Evolutionary conservation across 106 monocot genomes (phyloP).

Genomic region (Apostasia shenzhenica): DNA sequence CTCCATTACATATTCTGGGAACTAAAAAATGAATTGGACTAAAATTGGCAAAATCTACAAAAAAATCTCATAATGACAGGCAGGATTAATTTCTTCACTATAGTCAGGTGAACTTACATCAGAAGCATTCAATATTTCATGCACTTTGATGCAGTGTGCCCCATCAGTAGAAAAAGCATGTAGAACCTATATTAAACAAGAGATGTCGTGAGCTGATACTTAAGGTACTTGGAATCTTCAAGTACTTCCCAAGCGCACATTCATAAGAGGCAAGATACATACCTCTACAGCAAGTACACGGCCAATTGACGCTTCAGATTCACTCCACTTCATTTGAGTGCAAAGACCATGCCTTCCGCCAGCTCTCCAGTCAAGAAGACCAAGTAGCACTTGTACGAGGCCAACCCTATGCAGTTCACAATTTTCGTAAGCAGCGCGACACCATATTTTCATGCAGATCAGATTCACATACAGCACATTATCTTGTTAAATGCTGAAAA

Average conservation of each 20-base stretch:
- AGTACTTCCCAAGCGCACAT: background rate
- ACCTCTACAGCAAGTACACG: constrained; percentile 99
- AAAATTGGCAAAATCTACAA: background rate
- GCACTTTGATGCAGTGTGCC: constrained; percentile 95
- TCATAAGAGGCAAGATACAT: background rate
- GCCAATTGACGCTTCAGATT: constrained; percentile 96
- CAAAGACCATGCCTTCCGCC: constrained; percentile 87
- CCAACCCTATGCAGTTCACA: constrained; percentile 64
- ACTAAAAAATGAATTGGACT: too few species aligned
- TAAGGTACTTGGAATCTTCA: background rate
- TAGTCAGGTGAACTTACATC: constrained; percentile 56
- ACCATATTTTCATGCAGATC: too few species aligned
- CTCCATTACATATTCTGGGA: too few species aligned
- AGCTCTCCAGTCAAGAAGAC: constrained; percentile 95
- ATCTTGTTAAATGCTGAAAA: too few species aligned
- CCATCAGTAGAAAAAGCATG: constrained; percentile 98
- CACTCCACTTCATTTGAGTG: constrained; percentile 98
- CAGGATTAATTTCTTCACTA: background rate
- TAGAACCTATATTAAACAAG: constrained; percentile 48
- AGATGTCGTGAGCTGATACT: background rate
- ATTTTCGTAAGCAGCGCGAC: background rate
- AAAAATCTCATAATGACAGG: background rate
- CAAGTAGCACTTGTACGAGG: constrained; percentile 87
- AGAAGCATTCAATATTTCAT: constrained; percentile 75
- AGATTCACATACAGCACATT: too few species aligned